Evolutionary conservation across 1,284 basidiomycete species (phyloP), one percentile per base, ranked within the genome.

Genomic region (Ganoderma meredithae): DNA sequence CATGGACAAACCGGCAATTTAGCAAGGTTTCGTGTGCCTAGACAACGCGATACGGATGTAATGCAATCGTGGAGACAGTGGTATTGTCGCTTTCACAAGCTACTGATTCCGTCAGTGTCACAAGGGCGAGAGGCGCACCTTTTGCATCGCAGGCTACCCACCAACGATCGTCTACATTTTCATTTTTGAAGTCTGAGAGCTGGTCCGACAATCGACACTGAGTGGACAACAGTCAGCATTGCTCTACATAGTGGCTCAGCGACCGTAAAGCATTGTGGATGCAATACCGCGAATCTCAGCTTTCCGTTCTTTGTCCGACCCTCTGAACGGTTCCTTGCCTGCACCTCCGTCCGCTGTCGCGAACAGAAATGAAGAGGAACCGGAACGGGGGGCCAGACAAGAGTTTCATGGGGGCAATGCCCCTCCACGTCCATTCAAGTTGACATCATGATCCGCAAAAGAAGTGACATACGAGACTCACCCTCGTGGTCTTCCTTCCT

Each of bases 301-400:
- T 83, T 82, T 82, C 81, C 82, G 81, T 82, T 82, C 81, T 83
- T 68, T 80, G 78, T 73, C 79, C 69, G 74, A 65, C 71, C 65
- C 72, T 55, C 52, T 66, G 69, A 68, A 72, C 76, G 77, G 81
- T 82, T 82, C 76, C 81, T 65, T 82, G 63, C 73, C 75, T 56
- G 64, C 63, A 25, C 64, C 58, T 27, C 39, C n/a, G n/a, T 27
- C 36, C 40, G n/a, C 39, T 39, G 0, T 25, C 56, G 39, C 39
- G 39, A 36, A 58, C 22, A 31, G 27, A 19, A 10, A 58, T 43
- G 59, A 40, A 58, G 70, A 73, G 70, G 69, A 69, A 73, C 72
- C 73, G 60, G 70, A 59, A 64, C 62, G 39, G 60, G 10, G 62
- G 62, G 44, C 59, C 66, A 69, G 68, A 63, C 72, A 70, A 63